Evolutionary conservation across 306 rosid genomes (phyloP), one percentile per base, ranked within the genome.

Genomic region (Styphnolobium japonicum): DNA sequence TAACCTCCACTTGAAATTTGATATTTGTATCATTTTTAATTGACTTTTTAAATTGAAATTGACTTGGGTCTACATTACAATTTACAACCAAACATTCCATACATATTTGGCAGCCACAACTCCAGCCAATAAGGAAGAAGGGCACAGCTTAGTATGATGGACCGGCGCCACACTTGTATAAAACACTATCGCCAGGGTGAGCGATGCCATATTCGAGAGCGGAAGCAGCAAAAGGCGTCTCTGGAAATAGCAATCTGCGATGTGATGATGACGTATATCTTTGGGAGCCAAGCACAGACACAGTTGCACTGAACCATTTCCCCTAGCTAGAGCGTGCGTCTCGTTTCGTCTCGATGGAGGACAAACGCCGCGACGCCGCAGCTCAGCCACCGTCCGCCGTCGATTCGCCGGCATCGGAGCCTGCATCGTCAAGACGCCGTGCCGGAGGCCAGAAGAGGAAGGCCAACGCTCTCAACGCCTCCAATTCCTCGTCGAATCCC

Each of bases 291-390:
- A 62, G 34, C 57, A 43, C 69, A 58, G 77, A 25, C 57, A 43
- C 69, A 58, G 77, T 74, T 37, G 27, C 71, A 56, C 60, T 77
- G 33, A 48, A 45, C 51, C 64, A 31, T 22, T 48, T 36, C 14
- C 62, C 76, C 57, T 37, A n/a, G n/a, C n/a, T n/a, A n/a, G n/a
- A n/a, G n/a, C n/a, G n/a, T n/a, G n/a, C n/a, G n/a, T n/a, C n/a
- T n/a, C n/a, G n/a, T n/a, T n/a, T n/a, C n/a, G 12, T 45, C 81
- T 19, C 61, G 48, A 93, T 94, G 98, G 98, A 94, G 87, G 97
- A 89, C 57, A 94, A 89, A 77, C 96, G 93, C 81, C 86, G 89
- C 25, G 92, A 90, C 49, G 72, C 92, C 79, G 80, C 80, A 23
- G 52, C 78, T 51, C 81, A 37, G 42, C 87, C 90, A 16, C 55